A percentile compares a stretch with the other conserved stretches of the same genome.
Evolutionary conservation across 768 basidiomycete genomes (phyloP).

Genomic region (Lactifluus volemus): DNA sequence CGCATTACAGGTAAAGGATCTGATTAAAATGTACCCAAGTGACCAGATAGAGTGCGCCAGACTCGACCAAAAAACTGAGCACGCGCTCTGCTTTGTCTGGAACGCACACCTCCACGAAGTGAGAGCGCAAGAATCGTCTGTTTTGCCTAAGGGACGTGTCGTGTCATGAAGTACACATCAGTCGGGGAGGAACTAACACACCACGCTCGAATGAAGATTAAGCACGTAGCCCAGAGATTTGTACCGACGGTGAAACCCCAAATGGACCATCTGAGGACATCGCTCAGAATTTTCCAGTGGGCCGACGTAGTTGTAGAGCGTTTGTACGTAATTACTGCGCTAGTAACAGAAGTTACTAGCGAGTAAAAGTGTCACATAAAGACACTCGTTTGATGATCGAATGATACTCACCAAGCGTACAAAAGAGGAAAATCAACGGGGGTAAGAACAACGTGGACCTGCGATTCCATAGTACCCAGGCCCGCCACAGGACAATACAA

Average conservation of each 20-base stretch:
- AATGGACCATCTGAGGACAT: background rate
- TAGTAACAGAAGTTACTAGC: background rate
- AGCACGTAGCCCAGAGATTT: slow-evolving; percentile 11
- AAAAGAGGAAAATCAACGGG: background rate
- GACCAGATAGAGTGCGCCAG: slow-evolving; percentile 3
- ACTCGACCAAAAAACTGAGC: slow-evolving; percentile 5
- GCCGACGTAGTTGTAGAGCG: background rate
- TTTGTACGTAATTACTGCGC: background rate
- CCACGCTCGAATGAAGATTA: slow-evolving; percentile 9
- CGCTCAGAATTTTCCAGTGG: background rate
- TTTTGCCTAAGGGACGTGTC: background rate
- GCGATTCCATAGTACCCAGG: slow-evolving; percentile 5
- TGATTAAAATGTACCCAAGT: background rate
- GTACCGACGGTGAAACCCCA: slow-evolving; percentile 1
- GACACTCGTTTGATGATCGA: background rate
- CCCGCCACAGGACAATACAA: slow-evolving; percentile 13
- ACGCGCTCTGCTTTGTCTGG: background rate
- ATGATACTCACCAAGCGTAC: background rate
- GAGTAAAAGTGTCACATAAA: background rate
- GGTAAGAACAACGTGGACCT: background rate
- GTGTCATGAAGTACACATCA: background rate
- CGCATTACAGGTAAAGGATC: background rate
- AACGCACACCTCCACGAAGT: background rate
- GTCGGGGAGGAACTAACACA: background rate
- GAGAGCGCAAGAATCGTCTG: background rate